Percentiles rank a stretch among this genome's conserved stretches.
These are phyloP conservation scores for Saitozyma sp. DNA, from an alignment of 768 basidiomycete genomes.

Conservation along the genomic window DNA sequence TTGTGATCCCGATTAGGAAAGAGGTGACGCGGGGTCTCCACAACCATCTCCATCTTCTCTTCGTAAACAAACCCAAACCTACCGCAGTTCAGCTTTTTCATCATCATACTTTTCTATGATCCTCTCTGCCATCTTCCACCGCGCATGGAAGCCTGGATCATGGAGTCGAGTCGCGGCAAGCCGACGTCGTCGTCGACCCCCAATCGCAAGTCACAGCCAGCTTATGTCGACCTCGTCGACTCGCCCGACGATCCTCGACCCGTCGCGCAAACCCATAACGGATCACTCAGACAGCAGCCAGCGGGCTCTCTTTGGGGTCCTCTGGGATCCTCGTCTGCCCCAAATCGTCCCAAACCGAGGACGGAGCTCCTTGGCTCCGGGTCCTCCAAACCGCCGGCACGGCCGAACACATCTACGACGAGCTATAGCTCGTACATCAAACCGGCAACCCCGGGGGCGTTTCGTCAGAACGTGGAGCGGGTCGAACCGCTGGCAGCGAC, in stretches of 20 bases:
- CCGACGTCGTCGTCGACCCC: constrained; percentile 30
- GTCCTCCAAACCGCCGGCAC: not conserved
- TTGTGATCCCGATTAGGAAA: too few species aligned
- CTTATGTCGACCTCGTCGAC: constrained; percentile 25
- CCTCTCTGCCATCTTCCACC: too few species aligned
- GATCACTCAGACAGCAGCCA: too few species aligned
- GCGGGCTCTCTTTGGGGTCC: too few species aligned
- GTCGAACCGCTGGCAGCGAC: not conserved
- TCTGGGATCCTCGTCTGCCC: too few species aligned
- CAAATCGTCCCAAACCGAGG: too few species aligned
- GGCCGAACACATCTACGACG: not conserved
- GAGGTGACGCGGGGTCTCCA: too few species aligned
- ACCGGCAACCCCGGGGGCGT: constrained; percentile 37
- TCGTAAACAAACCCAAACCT: too few species aligned
- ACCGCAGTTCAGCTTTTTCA: too few species aligned
- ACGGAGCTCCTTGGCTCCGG: too few species aligned
- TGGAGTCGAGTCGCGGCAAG: constrained; percentile 2
- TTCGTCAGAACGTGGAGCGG: constrained; percentile 3
- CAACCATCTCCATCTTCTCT: too few species aligned
- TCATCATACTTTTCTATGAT: too few species aligned
- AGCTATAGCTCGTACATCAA: constrained; percentile 33
- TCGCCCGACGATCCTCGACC: constrained; percentile 13
- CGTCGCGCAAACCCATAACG: not conserved
- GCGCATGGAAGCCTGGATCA: not conserved
- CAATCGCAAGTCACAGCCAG: not conserved